A percentile compares a stretch with the other conserved stretches of the same genome.
phyloP scores from a whole-genome alignment of 768 basidiomycete species.

The Fomitopsis serialis region DNA sequence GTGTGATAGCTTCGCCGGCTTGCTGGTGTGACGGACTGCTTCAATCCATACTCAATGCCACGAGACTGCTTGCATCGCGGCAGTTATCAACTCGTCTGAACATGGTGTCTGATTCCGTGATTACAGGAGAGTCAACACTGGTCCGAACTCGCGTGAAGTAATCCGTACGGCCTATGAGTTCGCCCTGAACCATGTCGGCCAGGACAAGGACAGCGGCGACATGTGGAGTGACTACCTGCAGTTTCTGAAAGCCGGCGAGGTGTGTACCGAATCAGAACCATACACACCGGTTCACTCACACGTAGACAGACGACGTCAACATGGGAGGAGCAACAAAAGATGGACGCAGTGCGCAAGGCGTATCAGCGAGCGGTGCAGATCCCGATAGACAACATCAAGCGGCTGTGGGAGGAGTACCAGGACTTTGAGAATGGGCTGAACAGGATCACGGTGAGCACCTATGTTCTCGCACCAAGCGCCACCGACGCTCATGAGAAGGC shows the following conservation, averaged over 20 bases:
- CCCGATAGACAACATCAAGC: conserved; percentile 89
- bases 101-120: not conserved
- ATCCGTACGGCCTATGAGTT: conserved; percentile 92
- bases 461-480: not conserved
- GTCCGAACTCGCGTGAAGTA: conserved; percentile 63
- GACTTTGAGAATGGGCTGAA: conserved; percentile 87
- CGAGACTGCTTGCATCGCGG: no score
- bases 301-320: conserved; percentile 54
- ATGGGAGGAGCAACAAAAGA: conserved; percentile 95
- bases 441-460: conserved; percentile 62
- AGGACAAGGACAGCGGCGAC: conserved; percentile 86
- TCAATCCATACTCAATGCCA: no score
- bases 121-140: conserved; percentile 61
- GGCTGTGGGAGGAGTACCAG: conserved; percentile 91
- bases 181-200: conserved; percentile 82
- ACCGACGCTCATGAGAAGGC: not conserved
- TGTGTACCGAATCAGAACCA: conserved; percentile 27
- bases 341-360: conserved; percentile 86
- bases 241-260: conserved; percentile 78
- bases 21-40: no score
- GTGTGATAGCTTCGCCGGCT: not conserved
- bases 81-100: conserved; percentile 6
- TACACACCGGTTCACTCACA: not conserved
- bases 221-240: conserved; percentile 95
- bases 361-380: conserved; percentile 94